Conservation (phyloP, 73 alveolate species). For the Durusdinium trenchii region DNA sequence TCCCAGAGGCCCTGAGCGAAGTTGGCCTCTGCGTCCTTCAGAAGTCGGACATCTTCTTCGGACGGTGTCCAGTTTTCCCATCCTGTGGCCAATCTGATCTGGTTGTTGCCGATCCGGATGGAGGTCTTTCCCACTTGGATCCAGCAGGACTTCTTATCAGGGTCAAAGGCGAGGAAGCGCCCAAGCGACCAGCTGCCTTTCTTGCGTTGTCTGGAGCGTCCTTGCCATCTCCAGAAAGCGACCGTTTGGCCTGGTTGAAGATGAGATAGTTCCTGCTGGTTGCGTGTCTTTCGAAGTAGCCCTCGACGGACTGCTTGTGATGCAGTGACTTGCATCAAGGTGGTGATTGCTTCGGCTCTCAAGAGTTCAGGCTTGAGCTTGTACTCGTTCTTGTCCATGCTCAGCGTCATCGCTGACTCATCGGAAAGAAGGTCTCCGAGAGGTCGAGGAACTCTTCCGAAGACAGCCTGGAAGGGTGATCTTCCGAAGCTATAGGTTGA, state of each 20-base stretch:
- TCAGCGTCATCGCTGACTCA: not conserved
- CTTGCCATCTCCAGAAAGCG: conserved; percentile 41
- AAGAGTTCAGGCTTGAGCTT: not conserved
- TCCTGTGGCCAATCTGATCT: not conserved
- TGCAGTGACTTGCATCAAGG: not conserved
- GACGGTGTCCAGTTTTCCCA: conserved; percentile 42
- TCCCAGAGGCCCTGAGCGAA: not conserved
- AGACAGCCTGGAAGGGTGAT: not conserved
- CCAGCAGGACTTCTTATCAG: conserved; percentile 7
- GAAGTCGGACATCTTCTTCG: not conserved
- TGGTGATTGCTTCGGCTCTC: conserved; percentile 6
- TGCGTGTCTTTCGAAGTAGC: not conserved
- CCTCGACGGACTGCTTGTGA: not conserved
- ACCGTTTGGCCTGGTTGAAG: conserved; percentile 36
- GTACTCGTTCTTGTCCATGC: not conserved
- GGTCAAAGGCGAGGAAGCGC: not conserved
- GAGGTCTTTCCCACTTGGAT: conserved; percentile 16
- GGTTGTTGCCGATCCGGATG: conserved; percentile 14
- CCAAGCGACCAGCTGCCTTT: not conserved
- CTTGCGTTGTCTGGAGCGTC: conserved; percentile 38
- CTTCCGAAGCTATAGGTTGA: conserved; percentile 15
- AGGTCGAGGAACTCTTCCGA: conserved; percentile 11
- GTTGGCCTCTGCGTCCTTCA: conserved; percentile 52
- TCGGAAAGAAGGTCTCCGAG: not conserved
- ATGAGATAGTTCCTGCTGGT: not conserved